phyloP scores from a whole-genome alignment of 805 yeast species.

The Tetrapisispora phaffii region DNA sequence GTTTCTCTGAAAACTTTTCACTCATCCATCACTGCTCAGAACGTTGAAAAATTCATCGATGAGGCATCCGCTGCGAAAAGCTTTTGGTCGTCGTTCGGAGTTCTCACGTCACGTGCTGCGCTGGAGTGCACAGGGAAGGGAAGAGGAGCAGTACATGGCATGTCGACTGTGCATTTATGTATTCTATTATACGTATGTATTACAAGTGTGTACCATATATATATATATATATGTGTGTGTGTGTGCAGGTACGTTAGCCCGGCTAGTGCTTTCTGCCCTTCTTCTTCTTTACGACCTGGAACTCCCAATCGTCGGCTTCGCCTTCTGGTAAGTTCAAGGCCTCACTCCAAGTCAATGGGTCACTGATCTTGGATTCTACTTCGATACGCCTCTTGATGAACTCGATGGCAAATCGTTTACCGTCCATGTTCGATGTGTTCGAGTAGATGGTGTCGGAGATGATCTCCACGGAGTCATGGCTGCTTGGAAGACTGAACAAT shows the following conservation, averaged over 20 bases:
- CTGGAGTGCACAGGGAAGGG: too few relatives aligned
- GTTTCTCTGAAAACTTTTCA: too few relatives aligned
- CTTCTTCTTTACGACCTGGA: constrained; percentile 58
- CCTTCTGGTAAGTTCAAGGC: constrained; percentile 43
- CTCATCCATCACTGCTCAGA: too few relatives aligned
- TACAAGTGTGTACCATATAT: background rate
- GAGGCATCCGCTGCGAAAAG: too few relatives aligned
- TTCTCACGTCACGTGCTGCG: too few relatives aligned
- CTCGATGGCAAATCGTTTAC: constrained; percentile 86
- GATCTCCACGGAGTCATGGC: constrained; percentile 66
- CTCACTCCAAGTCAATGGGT: constrained; percentile 61
- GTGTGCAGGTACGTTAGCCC: too few relatives aligned
- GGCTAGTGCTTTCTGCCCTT: constrained; percentile 40
- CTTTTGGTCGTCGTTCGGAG: too few relatives aligned
- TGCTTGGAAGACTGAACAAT: constrained; percentile 69
- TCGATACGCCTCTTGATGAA: constrained; percentile 67
- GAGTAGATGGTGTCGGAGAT: constrained; percentile 89
- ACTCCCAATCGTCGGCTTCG: constrained; percentile 47
- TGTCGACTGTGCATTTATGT: too few relatives aligned
- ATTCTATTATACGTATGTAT: too few relatives aligned
- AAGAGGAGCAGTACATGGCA: too few relatives aligned
- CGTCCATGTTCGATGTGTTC: constrained; percentile 84
- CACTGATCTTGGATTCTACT: constrained; percentile 48
- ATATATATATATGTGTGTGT: too few relatives aligned
- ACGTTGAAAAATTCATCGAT: too few relatives aligned